Base-by-base conservation (phyloP, 148 eudicot genomes). In the Nyssa sinensis region DNA sequence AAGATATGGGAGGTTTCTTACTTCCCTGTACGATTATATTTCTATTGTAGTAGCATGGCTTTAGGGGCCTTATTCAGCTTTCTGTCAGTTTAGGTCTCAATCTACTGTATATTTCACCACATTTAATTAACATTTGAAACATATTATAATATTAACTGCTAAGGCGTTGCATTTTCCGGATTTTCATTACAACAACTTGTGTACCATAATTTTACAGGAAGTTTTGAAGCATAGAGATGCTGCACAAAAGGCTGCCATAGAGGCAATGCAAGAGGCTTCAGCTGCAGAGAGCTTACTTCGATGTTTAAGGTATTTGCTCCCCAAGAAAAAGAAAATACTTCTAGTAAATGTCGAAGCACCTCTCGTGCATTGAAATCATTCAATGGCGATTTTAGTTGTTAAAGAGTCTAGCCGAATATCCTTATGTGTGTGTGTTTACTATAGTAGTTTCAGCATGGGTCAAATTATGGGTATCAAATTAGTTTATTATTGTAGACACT, bases 221-320 rank as follows among this genome's bases (percentile, higher is more conserved):
- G 96, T 91, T 59, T 34, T 91, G 76, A 87, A 78, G 87, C 86
- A 85, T 75, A 90, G 98, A 82, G 89, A 90, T 72, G 84, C 98
- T 11, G 96, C 96, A 8, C 98, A 90, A 81, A 81, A 80, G 33
- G 91, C 93, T 70, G 96, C 98, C 35, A 80, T 90, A 66, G 96
- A 88, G 79, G 98, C 98, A 64, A 76, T 93, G 85, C 90, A 89
- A 81, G 96, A 89, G 85, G 93, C 98, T 77, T 86, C 92, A n/a
- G 88, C 86, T 74, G 90, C 98, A 5, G 96, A 91, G 79, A 84
- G 80, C 80, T 70, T 91, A 67, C 93, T 93, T 63, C 84, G 85
- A 66, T 93, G 98, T 76, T 81, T 93, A 81, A 88, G 98, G 98
- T 93, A 88, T 12, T 68, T 72, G 59, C 62, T 55, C 49, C 35